phyloP scores from a whole-genome alignment of 2,329 filamentous ascomycete species.

The Pyrenophora graminea region DNA sequence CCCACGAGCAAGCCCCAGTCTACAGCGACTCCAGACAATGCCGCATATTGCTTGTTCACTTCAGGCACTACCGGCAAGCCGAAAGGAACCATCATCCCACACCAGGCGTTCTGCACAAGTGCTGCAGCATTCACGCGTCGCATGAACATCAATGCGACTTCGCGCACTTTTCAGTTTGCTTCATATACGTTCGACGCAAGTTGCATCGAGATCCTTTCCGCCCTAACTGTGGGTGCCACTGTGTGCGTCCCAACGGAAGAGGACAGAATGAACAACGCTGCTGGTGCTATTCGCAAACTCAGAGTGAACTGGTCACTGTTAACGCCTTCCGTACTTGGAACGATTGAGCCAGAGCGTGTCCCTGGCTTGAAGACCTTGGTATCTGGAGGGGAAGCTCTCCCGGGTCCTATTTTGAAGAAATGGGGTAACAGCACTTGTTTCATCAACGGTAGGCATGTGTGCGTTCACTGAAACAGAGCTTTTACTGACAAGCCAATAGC shows the following conservation, averaged over 20 bases:
- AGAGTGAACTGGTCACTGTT: constrained; percentile 37
- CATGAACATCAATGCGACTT: constrained; percentile 54
- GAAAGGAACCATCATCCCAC: constrained; percentile 66
- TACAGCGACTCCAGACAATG: constrained; percentile 48
- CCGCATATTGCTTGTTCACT: constrained; percentile 66
- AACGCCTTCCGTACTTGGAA: constrained; percentile 43
- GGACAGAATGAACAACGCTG: constrained; percentile 58
- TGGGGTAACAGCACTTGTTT: constrained; percentile 51
- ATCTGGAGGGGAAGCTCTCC: constrained; percentile 51
- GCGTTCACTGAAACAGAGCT: too few relatives aligned
- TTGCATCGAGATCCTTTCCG: constrained; percentile 59
- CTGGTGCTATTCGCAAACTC: constrained; percentile 46
- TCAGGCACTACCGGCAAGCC: constrained; percentile 51
- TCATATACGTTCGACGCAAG: constrained; percentile 62
- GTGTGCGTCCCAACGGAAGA: constrained; percentile 61
- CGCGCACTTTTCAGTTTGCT: constrained; percentile 60
- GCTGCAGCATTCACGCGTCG: constrained; percentile 33
- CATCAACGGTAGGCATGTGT: constrained; percentile 50
- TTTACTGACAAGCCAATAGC: constrained; percentile 14
- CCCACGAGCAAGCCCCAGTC: constrained; percentile 46
- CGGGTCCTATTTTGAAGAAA: constrained; percentile 48
- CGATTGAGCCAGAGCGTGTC: constrained; percentile 48
- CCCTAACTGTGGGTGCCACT: constrained; percentile 55
- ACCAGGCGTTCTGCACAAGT: constrained; percentile 61
- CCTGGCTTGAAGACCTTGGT: constrained; percentile 50